Evolutionary conservation across 768 basidiomycete species (phyloP), one percentile per base, ranked within the genome.

Genomic region (Suillus decipiens): DNA sequence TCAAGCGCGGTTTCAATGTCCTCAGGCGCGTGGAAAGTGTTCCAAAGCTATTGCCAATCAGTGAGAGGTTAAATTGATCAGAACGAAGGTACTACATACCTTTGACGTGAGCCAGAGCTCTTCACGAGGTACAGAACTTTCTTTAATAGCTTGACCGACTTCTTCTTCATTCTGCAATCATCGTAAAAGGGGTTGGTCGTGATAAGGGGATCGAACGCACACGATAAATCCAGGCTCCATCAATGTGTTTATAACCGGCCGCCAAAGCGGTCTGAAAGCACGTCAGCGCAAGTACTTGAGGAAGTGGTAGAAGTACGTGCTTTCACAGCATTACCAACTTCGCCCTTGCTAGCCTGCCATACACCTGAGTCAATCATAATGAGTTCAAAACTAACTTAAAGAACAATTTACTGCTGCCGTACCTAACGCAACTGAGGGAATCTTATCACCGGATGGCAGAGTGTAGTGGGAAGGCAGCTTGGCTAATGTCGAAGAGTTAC

Each of bases 21-120:
- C 63, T 88, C 85, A 0, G 92, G 91, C 3, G 81, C 79, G 69
- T 94, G 91, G 76, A 89, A 92, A 1, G 74, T 81, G 72, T 92
- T 90, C 87, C 87, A 90, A n/a, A 94, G 82, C 83, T 88, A 64
- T 55, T 37, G 28, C 4, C 11, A 9, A 39, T 14, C 22, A 62
- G 33, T 56, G 36, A 33, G 41, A 62, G 53, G 47, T 24, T 1
- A 19, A 28, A 41, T 7, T 22, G 4, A 17, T 19, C 31, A n/a
- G 12, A 34, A 9, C 2, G 45, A 33, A 24, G 34, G 11, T 24
- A 63, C 22, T 34, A 17, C 28, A 15, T 41, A 78, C 81, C 85
- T 90, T 74, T 75, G 89, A 74, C 0, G 89, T 92, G 28, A 90
- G 70, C 86, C 86, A 91, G 54, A 90, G 72, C 6, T 90, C 79